Evolutionary conservation across 2,329 filamentous ascomycete species (phyloP).

Genomic region (Rhynchosporium agropyri): DNA sequence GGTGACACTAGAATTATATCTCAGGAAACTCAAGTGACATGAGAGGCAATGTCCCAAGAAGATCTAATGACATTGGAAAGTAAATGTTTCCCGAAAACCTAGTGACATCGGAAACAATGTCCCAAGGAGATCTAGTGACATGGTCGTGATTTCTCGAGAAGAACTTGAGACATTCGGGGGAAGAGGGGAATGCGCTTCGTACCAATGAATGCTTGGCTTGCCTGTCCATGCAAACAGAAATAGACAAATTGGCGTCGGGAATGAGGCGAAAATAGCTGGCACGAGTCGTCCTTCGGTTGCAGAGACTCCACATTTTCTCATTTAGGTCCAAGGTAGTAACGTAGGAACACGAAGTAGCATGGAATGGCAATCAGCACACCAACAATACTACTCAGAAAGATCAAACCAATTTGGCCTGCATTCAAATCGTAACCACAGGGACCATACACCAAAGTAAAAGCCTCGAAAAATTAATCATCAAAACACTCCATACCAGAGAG

Average conservation of each 20-base stretch:
- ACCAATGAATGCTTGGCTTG: slow-evolving; percentile 51
- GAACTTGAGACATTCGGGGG: no score
- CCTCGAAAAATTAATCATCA: slow-evolving; percentile 64
- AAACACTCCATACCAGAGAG: slow-evolving; percentile 58
- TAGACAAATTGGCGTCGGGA: slow-evolving; percentile 57
- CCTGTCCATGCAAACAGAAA: slow-evolving; percentile 57
- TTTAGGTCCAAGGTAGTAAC: slow-evolving; percentile 39
- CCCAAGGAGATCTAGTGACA: no score
- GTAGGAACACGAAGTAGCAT: slow-evolving; percentile 52
- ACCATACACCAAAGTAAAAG: slow-evolving; percentile 63
- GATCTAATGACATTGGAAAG: no score
- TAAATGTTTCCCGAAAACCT: no score
- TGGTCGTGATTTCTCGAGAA: no score
- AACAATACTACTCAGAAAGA: slow-evolving; percentile 60
- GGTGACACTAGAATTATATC: no score
- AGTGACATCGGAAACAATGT: no score
- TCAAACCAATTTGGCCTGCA: slow-evolving; percentile 57
- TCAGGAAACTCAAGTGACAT: no score
- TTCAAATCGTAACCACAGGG: slow-evolving; percentile 57
- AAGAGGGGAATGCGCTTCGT: no score
- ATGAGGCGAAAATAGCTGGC: slow-evolving; percentile 46
- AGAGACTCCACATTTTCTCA: slow-evolving; percentile 39
- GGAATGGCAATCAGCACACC: slow-evolving; percentile 53
- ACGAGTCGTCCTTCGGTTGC: slow-evolving; percentile 42
- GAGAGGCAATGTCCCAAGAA: no score